Conservation (phyloP, 2,329 filamentous ascomycete genomes). For the Chrysoporthe deuterocubensis region DNA sequence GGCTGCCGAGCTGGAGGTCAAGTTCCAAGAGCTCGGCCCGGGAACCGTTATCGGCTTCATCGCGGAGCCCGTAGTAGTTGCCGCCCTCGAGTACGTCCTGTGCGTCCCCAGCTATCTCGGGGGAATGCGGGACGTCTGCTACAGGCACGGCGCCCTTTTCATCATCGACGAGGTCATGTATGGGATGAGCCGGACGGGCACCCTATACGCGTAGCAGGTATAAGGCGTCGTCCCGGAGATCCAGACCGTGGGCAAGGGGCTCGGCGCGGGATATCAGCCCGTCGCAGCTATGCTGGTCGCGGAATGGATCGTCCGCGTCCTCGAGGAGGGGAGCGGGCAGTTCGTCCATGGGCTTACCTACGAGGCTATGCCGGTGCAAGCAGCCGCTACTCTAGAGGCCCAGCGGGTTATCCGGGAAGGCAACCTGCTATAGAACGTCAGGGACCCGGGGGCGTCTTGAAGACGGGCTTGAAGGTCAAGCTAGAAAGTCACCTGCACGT, state of each 20-base stretch:
- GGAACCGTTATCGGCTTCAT: constrained; percentile 73
- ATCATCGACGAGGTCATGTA: constrained; percentile 70
- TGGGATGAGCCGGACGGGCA: constrained; percentile 65
- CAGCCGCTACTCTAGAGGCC: constrained; percentile 46
- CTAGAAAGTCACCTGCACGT: constrained; percentile 44
- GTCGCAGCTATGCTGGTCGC: constrained; percentile 62
- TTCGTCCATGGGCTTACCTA: constrained; percentile 67
- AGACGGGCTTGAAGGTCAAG: constrained; percentile 34
- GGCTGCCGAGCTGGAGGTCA: constrained; percentile 66
- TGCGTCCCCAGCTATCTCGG: constrained; percentile 57
- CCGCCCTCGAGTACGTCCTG: constrained; percentile 59
- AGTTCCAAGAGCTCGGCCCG: constrained; percentile 67
- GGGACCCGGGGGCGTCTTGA: constrained; percentile 38
- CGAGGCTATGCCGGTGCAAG: constrained; percentile 44
- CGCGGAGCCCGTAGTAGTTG: constrained; percentile 74
- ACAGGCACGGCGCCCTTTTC: constrained; percentile 58
- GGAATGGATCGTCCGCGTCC: constrained; percentile 51
- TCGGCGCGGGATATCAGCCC: constrained; percentile 64
- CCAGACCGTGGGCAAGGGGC: constrained; percentile 64
- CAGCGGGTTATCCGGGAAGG: constrained; percentile 43
- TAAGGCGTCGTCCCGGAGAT: constrained; percentile 62
- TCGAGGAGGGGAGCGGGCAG: constrained; percentile 47
- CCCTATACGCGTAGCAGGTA: constrained; percentile 66
- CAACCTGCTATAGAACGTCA: constrained; percentile 42
- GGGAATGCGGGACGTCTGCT: constrained; percentile 56